Percentiles rank a stretch among this genome's conserved stretches.
These are phyloP conservation scores for Selaginella tamariscina DNA, from an alignment of 75 land plant species.

Conservation along the genomic window DNA sequence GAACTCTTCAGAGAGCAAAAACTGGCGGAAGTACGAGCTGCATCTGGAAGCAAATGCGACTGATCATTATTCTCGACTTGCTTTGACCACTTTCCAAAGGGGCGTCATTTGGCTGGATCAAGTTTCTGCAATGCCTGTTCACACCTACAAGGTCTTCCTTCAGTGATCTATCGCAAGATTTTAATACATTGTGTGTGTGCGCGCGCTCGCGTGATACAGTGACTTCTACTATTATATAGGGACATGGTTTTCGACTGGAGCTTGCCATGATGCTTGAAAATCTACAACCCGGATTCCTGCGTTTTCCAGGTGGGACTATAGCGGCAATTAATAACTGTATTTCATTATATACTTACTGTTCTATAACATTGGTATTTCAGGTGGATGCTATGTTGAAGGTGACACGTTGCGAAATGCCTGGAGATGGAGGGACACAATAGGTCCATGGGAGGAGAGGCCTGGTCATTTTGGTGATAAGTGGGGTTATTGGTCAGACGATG, in stretches of 20 bases:
- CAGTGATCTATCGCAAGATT: neutral
- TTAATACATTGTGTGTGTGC: neutral
- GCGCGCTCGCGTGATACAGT: no score
- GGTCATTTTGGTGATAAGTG: constrained; percentile 99
- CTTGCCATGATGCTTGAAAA: neutral
- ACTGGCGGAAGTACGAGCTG: constrained; percentile 53
- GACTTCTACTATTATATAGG: no score
- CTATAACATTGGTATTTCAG: no score
- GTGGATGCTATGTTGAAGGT: constrained; percentile 96
- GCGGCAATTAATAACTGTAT: no score
- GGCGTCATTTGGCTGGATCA: constrained; percentile 87
- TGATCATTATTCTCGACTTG: constrained; percentile 47
- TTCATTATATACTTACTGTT: no score
- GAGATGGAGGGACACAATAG: constrained; percentile 73
- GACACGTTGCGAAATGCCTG: constrained; percentile 76
- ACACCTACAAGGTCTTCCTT: constrained; percentile 62
- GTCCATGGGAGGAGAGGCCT: constrained; percentile 91
- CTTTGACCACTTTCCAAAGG: constrained; percentile 40
- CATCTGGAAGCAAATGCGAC: constrained; percentile 42
- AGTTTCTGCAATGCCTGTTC: constrained; percentile 69
- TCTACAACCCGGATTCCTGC: neutral
- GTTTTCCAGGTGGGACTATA: neutral
- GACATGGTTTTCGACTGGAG: neutral
- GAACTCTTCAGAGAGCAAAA: constrained; percentile 22
- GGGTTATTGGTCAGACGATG: constrained; percentile 99